Evolutionary conservation across 2,329 filamentous ascomycete species (phyloP), one percentile per base, ranked within the genome.

Genomic region (Fusarium pseudonygamai): DNA sequence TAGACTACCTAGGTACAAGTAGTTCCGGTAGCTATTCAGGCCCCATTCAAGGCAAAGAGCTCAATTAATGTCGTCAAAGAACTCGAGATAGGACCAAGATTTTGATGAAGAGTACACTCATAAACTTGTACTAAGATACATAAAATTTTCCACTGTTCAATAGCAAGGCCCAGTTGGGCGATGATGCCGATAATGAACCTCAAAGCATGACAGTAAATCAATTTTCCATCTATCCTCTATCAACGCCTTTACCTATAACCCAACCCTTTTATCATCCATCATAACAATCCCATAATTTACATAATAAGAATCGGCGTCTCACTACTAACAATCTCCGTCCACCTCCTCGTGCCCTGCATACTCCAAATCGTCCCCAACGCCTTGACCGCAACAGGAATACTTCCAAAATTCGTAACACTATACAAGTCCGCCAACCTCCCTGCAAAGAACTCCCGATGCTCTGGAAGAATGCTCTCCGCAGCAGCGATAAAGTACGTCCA

Each of bases 401-500:
- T 84, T 4, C 80, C 79, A 34, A 84, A 84, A 10, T 76, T 72
- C 0, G 82, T 84, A 20, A 77, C 76, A 9, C 63, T 62, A 47
- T 82, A 80, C 6, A 84, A 61, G 1, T 75, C 67, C 4, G 64
- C 65, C 12, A 84, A 61, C 1, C 82, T 71, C 3, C 71, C 58
- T 0, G 75, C 74, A 50, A 84, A 85, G 34, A 83, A 85, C 1
- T 72, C 58, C 5, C 82, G 75, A 55, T 84, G 81, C 26, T 78
- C 77, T 1, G 79, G 78, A 3, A 80, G 72, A 1, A 75, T 76
- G 43, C 82, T 84, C 61, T 84, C 83, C 0, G 82, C 82, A 0
- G 82, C 82, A 2, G 81, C 83, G 3, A 84, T 78, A 36, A 84
- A 84, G 58, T 80, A 84, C 1, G 80, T 75, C 83, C 83, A 85